phyloP scores from a whole-genome alignment of 768 basidiomycete species.

The Multifurca ochricompacta region DNA sequence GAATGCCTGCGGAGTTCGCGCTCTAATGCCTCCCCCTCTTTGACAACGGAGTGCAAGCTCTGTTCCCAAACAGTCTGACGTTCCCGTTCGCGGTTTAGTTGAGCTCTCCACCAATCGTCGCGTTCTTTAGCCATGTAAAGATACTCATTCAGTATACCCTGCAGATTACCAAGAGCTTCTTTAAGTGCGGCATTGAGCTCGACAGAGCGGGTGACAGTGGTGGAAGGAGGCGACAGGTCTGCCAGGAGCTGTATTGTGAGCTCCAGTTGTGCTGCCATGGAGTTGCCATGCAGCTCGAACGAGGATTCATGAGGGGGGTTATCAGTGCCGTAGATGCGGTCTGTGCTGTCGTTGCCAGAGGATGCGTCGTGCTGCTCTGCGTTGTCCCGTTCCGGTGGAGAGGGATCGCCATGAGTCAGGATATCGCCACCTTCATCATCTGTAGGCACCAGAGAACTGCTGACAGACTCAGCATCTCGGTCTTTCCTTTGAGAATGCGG shows the following conservation, averaged over 20 bases:
- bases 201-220: constrained; percentile 25
- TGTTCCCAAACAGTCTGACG: constrained; percentile 80
- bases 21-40: constrained; percentile 80
- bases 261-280: constrained; percentile 69
- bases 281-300: constrained; percentile 64
- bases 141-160: constrained; percentile 58
- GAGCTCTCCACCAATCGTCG: constrained; percentile 71
- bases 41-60: constrained; percentile 77
- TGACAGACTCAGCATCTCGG: constrained; percentile 17
- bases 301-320: constrained; percentile 49
- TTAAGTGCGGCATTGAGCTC: constrained; percentile 46
- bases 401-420: neutral
- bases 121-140: constrained; percentile 61
- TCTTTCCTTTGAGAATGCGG: constrained; percentile 7
- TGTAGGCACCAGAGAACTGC: constrained; percentile 22
- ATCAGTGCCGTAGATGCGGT: constrained; percentile 23
- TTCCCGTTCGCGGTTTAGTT: constrained; percentile 55
- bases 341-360: constrained; percentile 35
- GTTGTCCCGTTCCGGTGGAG: neutral
- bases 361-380: constrained; percentile 36
- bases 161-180: constrained; percentile 50
- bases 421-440: constrained; percentile 22
- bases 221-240: constrained; percentile 32
- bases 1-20: constrained; percentile 60
- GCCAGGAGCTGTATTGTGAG: constrained; percentile 58